These are phyloP conservation scores for Ascochyta lentis DNA, from an alignment of 2,329 filamentous ascomycete genomes.

Conservation along the genomic window DNA sequence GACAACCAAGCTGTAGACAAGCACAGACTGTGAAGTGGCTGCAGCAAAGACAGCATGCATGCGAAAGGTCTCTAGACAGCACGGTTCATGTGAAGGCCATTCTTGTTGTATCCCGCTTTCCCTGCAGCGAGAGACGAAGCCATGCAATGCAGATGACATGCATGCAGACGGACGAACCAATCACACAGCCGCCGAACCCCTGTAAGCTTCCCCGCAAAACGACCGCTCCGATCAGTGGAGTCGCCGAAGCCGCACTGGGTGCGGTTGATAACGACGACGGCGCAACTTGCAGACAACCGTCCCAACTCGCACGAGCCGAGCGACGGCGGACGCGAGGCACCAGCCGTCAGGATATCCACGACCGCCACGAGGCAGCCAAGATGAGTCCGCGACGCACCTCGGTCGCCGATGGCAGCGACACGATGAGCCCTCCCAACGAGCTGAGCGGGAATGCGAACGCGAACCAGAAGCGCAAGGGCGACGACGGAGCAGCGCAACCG, in stretches of 20 bases:
- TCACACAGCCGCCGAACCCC: background rate
- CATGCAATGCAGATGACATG: conserved; percentile 8
- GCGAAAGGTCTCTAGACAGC: too few relatives aligned
- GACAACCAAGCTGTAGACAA: background rate
- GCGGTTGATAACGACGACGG: background rate
- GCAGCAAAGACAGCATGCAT: too few relatives aligned
- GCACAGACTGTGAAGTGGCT: background rate
- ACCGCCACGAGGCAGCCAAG: background rate
- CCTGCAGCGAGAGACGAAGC: too few relatives aligned
- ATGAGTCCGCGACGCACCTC: conserved; percentile 16
- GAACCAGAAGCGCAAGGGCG: conserved; percentile 53
- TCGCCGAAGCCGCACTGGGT: conserved; percentile 6
- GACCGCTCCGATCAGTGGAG: conserved; percentile 13
- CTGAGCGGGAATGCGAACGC: conserved; percentile 38
- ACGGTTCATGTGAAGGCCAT: too few relatives aligned
- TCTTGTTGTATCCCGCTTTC: too few relatives aligned
- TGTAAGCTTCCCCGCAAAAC: conserved; percentile 14
- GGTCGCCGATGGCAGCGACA: conserved; percentile 35
- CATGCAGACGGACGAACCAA: conserved; percentile 1
- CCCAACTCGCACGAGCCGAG: background rate
- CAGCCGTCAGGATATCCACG: background rate
- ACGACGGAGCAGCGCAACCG: conserved; percentile 54
- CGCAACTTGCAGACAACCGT: background rate
- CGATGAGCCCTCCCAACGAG: conserved; percentile 44
- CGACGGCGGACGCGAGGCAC: background rate